phyloP scores from a whole-genome alignment of 768 basidiomycete genomes.

The Mycena maculata region DNA sequence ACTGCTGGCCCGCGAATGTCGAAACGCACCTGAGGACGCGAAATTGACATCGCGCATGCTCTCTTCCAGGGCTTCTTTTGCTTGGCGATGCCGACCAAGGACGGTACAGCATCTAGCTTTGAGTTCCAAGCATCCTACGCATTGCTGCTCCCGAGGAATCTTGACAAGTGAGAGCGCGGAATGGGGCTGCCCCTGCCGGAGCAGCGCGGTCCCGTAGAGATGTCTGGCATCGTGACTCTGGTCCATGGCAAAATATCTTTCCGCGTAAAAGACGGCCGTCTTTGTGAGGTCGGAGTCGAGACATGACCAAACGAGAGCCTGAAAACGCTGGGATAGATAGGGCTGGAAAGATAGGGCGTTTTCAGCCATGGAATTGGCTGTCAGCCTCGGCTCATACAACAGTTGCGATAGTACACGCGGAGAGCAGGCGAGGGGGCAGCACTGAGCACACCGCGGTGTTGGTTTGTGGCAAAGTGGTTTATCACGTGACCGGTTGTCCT shows the following conservation, averaged over 20 bases:
- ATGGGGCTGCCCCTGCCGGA: constrained; percentile 76
- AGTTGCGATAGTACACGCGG: background rate
- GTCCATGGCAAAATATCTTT: constrained; percentile 82
- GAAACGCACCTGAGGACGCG: constrained; percentile 66
- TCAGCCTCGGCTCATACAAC: constrained; percentile 16
- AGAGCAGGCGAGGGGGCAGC: background rate
- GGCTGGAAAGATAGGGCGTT: constrained; percentile 21
- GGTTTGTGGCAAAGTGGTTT: background rate
- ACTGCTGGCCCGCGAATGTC: constrained; percentile 27
- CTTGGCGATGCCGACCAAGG: constrained; percentile 82
- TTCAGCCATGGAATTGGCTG: constrained; percentile 20
- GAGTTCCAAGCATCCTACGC: constrained; percentile 82
- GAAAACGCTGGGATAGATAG: constrained; percentile 74
- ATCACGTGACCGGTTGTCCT: constrained; percentile 28
- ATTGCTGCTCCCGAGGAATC: constrained; percentile 67
- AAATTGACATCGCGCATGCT: constrained; percentile 65
- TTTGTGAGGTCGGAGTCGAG: constrained; percentile 83
- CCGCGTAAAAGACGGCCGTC: constrained; percentile 91
- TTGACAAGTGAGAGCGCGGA: constrained; percentile 81
- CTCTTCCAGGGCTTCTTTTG: constrained; percentile 75
- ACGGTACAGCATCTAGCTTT: constrained; percentile 80
- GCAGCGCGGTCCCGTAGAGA: constrained; percentile 83
- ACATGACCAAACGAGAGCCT: constrained; percentile 82
- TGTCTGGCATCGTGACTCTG: constrained; percentile 84
- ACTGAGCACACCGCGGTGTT: background rate